These are phyloP conservation scores for Fusarium succisae DNA, from an alignment of 2,329 filamentous ascomycete genomes.

Conservation along the genomic window DNA sequence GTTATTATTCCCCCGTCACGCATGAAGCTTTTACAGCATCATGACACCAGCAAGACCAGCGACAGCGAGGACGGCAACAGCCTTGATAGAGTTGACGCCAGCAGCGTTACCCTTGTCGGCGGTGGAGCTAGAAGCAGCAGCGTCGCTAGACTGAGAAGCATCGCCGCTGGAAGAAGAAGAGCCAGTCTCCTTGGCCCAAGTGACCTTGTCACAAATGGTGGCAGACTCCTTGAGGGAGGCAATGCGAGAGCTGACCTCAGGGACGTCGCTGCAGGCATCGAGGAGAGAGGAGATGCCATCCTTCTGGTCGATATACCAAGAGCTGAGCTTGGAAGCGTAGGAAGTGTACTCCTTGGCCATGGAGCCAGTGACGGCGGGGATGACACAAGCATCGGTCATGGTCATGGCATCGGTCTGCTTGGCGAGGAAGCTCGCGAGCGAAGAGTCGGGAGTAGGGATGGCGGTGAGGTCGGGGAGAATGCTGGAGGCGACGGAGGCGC, in stretches of 20 bases:
- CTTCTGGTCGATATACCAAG: constrained; percentile 35
- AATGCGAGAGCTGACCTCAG: constrained; percentile 26
- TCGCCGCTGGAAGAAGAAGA: constrained; percentile 5
- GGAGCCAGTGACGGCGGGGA: constrained; percentile 42
- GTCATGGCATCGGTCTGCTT: constrained; percentile 31
- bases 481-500: constrained; percentile 27
- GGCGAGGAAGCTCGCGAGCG: constrained; percentile 34
- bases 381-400: constrained; percentile 35
- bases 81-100: constrained; percentile 15
- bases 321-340: constrained; percentile 32
- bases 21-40: constrained; percentile 6
- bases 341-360: constrained; percentile 41
- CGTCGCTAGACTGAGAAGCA: background rate
- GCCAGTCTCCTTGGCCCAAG: constrained; percentile 22
- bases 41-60: constrained; percentile 29
- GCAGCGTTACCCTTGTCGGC: constrained; percentile 10
- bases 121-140: background rate
- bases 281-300: constrained; percentile 31
- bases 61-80: constrained; percentile 2
- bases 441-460: constrained; percentile 29
- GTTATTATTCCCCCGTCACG: background rate
- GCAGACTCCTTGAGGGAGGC: background rate
- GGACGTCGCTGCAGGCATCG: constrained; percentile 44
- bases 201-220: constrained; percentile 15
- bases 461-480: constrained; percentile 34